A percentile compares a stretch with the other conserved stretches of the same genome.
These are phyloP conservation scores for Malus sieversii DNA, from an alignment of 306 rosid genomes.

Conservation along the genomic window DNA sequence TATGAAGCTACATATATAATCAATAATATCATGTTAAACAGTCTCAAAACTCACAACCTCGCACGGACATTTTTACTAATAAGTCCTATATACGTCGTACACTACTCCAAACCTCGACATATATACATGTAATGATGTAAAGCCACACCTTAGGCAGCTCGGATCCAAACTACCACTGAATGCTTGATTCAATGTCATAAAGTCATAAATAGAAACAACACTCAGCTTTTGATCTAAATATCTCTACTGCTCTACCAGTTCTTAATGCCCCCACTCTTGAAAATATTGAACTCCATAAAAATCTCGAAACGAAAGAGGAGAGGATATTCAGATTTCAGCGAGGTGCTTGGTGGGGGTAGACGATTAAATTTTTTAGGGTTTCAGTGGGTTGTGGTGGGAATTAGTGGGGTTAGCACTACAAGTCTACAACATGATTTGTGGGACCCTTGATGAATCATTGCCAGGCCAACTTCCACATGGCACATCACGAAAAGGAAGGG, in stretches of 20 bases:
- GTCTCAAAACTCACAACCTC: too few relatives aligned
- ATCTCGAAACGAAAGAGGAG: constrained; percentile 11
- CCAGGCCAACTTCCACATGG: constrained; percentile 23
- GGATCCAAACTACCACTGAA: not conserved
- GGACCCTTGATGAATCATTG: constrained; percentile 56
- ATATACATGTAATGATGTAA: not conserved
- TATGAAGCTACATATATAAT: too few relatives aligned
- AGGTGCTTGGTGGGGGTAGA: constrained; percentile 7
- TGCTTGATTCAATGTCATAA: not conserved
- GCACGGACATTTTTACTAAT: too few relatives aligned
- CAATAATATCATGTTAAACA: too few relatives aligned
- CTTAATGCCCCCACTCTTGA: not conserved
- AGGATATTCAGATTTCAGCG: not conserved
- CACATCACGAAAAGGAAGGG: constrained; percentile 24
- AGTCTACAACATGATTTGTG: constrained; percentile 23
- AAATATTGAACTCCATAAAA: constrained; percentile 6
- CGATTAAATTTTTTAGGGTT: not conserved
- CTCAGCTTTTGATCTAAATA: not conserved
- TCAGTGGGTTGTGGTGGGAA: constrained; percentile 34
- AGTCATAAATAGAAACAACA: not conserved
- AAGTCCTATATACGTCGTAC: not conserved
- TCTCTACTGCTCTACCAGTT: not conserved
- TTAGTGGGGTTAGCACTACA: constrained; percentile 56
- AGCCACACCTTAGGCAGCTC: not conserved
- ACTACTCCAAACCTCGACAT: not conserved